Percentiles rank a stretch among this genome's conserved stretches.
Conservation (phyloP, 345 rosid species). For the Sisymbrium altissimum region DNA sequence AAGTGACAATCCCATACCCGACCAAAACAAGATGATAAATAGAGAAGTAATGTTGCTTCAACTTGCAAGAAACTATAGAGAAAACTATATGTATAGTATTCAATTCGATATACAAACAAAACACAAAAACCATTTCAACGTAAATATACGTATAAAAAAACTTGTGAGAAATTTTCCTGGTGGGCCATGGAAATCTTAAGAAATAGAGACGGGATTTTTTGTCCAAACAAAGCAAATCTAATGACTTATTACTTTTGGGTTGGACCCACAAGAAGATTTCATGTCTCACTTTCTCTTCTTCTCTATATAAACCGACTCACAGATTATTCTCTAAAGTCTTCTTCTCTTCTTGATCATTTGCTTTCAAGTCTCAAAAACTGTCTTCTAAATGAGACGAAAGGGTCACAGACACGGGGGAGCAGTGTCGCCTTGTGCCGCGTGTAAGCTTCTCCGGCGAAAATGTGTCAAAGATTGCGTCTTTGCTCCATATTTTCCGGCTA, state of each 20-base stretch:
- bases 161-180: conserved; percentile 6
- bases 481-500: conserved; percentile 89
- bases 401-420: conserved; percentile 51
- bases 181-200: conserved; percentile 36
- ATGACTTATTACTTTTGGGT: conserved; percentile 21
- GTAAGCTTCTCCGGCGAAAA: conserved; percentile 84
- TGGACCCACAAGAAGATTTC: conserved; percentile 34
- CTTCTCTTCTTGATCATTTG: conserved; percentile 14
- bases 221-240: conserved; percentile 33
- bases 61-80: conserved; percentile 30
- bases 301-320: conserved; percentile 27
- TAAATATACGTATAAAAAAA: not conserved
- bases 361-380: not conserved
- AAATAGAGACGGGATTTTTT: conserved; percentile 24
- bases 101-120: conserved; percentile 3
- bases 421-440: conserved; percentile 83
- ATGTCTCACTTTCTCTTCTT: conserved; percentile 20
- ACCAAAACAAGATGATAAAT: conserved; percentile 15
- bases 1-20: conserved; percentile 19
- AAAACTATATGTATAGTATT: conserved; percentile 1
- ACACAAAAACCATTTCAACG: conserved; percentile 1
- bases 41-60: conserved; percentile 33
- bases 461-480: conserved; percentile 77
- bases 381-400: conserved; percentile 46
- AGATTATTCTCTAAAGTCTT: not conserved